A percentile compares a stretch with the other conserved stretches of the same genome.
Evolutionary conservation across 2,329 filamentous ascomycete species (phyloP).

Genomic region (Arthrobotrys entomopaga): DNA sequence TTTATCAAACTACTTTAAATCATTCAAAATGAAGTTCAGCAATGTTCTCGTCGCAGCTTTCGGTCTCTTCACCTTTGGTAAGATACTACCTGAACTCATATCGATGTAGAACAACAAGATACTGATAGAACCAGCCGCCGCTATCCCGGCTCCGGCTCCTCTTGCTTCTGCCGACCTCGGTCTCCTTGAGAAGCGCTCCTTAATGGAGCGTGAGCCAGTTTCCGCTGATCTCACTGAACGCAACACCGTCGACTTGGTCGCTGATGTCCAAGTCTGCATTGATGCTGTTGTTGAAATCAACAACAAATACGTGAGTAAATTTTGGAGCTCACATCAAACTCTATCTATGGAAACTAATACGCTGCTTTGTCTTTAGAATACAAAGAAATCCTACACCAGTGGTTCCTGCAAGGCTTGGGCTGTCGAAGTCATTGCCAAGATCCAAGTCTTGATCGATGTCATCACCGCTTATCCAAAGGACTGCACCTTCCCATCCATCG

Average conservation of each 20-base stretch:
- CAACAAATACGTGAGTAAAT: conserved; percentile 24
- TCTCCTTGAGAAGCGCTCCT: too few relatives aligned
- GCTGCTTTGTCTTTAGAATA: not conserved
- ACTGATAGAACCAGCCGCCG: too few relatives aligned
- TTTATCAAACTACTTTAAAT: not conserved
- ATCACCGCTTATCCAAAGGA: conserved; percentile 7
- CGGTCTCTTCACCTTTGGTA: conserved; percentile 23
- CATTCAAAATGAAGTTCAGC: conserved; percentile 30
- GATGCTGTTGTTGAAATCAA: conserved; percentile 14
- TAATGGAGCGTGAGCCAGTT: too few relatives aligned
- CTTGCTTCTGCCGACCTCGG: too few relatives aligned
- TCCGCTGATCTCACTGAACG: not conserved
- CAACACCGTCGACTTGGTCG: conserved; percentile 4
- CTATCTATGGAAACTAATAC: too few relatives aligned
- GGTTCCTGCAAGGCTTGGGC: conserved; percentile 3
- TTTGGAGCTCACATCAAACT: not conserved
- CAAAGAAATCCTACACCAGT: conserved; percentile 1
- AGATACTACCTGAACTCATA: not conserved
- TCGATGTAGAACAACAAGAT: too few relatives aligned
- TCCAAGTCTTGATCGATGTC: conserved; percentile 16
- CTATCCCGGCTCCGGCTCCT: too few relatives aligned
- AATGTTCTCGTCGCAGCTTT: conserved; percentile 17
- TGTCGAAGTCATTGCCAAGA: conserved; percentile 7
- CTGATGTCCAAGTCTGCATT: conserved; percentile 26
- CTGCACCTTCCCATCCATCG: conserved; percentile 13